These are phyloP conservation scores for Dictyostelium capitatum DNA, from an alignment of 78 protist species.

Conservation along the genomic window DNA sequence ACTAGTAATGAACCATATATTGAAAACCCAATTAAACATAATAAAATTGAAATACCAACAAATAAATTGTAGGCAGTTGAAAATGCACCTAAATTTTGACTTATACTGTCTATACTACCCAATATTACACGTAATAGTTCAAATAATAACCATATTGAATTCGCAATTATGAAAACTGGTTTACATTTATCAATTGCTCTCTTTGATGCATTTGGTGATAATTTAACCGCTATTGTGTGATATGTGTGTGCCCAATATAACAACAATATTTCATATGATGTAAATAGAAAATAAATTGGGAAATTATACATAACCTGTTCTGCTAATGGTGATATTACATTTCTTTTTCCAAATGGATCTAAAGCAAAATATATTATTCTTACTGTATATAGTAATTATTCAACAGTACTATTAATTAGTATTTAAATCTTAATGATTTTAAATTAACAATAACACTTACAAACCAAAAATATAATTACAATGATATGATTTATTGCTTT, in stretches of 20 bases:
- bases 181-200: conserved; percentile 32
- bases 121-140: conserved; percentile 1
- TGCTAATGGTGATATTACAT: background rate
- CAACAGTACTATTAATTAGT: too few species aligned
- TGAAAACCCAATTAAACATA: background rate
- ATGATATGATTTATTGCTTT: conserved; percentile 43
- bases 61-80: conserved; percentile 13
- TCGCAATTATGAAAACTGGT: conserved; percentile 33
- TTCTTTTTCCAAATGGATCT: conserved; percentile 50
- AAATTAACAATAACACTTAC: conserved; percentile 20
- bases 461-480: conserved; percentile 1
- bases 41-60: background rate
- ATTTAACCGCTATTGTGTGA: conserved; percentile 13
- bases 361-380: conserved; percentile 41
- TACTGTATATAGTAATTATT: too few species aligned
- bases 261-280: conserved; percentile 50
- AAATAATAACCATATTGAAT: conserved; percentile 50
- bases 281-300: conserved; percentile 63
- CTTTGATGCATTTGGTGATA: background rate
- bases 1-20: conserved; percentile 46
- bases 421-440: too few species aligned
- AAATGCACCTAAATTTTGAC: background rate
- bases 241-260: conserved; percentile 67
- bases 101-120: background rate
- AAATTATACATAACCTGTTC: conserved; percentile 30